Evolutionary conservation across 805 yeast genomes (phyloP), one percentile per base, ranked within the genome.

Genomic region (Spathaspora girioi): DNA sequence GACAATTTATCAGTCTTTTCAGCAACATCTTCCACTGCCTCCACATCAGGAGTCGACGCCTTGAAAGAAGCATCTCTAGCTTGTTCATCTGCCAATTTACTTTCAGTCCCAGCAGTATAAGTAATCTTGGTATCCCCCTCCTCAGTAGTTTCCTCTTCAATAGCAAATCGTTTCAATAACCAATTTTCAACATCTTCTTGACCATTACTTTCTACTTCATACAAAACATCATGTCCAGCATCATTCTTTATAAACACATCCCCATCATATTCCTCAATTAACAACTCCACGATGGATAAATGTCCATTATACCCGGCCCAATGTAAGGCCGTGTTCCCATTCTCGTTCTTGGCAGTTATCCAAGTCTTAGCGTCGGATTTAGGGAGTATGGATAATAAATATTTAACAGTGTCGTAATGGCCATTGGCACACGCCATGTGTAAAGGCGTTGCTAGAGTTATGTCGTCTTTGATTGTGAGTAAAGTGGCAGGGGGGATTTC

Each of bases 401-500:
- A 87, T 59, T 79, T 69, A 23, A 88, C 80, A 3, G 84, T 82
- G 43, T 84, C 91, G 4, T 73, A 56, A 65, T 93, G 96, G 1
- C 97, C 99, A 69, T 94, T 94, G 26, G 96, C 99, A 20, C 96
- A 84, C 0, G 98, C 97, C 92, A 89, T 89, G 65, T 94, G 99
- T 47, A 94, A 71, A 7, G 96, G 87, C 0, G 97, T 89, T 48
- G 88, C 81, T 40, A 77, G 66, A 1, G 92, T 77, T 49, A 66
- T 73, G 45, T 82, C 84, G 58, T 92, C 96, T 56, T 76, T 75
- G 57, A 87, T 83, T 4, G 58, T 63, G 54, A 63, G 56, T 61
- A 76, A 54, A 54, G 70, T 60, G 1, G 64, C 63, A 1, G 85
- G 76, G 10, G 44, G 44, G n/a, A 80, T 73, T 49, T 80, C 81